Base-by-base conservation (phyloP, 257 asterid species). In the Prunella vulgaris region DNA sequence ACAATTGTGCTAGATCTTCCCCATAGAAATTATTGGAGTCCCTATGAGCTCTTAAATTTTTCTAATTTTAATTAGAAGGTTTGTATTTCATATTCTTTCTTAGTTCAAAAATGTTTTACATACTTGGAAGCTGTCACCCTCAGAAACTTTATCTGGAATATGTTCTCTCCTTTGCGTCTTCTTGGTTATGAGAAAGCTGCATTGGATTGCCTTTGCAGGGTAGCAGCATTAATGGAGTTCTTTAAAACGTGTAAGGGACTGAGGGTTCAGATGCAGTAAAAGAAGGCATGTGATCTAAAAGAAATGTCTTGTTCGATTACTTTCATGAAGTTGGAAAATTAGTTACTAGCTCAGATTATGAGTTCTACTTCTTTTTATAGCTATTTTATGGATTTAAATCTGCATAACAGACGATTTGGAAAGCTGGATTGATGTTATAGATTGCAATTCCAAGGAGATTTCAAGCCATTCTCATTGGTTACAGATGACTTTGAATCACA, bases 391-490 rank as follows among this genome's bases (percentile, higher is more conserved):
- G 7, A 21, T 30, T 70, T 10, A 60, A 71, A 49, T 60, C 46
- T 57, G 7, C 17, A 3, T 17, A 49, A 25, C 10, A 60, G 59
- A 48, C 68, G 35, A 60, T 46, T 60, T 32, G 42, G 69, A 73
- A 60, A 65, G 28, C 71, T 86, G 70, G 28, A 69, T 76, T 84
- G 60, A 60, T 79, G 72, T 48, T 48, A 68, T 74, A 92, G 96
- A 92, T 88, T 77, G 74, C 97, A 40, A 87, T 85, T 90, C 75
- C 91, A 86, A 78, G 97, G 95, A 21, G 96, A 90, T 77, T n/a
- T n/a, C 96, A 93, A 80, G 94, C 89, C 68, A 78, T 89, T 82
- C 87, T 93, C 78, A 84, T 93, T 52, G 99, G 97, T 81, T 91
- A 91, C 76, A 82, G 96, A 72, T 85, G 95, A 67, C 93, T 91